Conservation (phyloP, 2,329 filamentous ascomycete genomes). For the Lasiodiplodia sp. region DNA sequence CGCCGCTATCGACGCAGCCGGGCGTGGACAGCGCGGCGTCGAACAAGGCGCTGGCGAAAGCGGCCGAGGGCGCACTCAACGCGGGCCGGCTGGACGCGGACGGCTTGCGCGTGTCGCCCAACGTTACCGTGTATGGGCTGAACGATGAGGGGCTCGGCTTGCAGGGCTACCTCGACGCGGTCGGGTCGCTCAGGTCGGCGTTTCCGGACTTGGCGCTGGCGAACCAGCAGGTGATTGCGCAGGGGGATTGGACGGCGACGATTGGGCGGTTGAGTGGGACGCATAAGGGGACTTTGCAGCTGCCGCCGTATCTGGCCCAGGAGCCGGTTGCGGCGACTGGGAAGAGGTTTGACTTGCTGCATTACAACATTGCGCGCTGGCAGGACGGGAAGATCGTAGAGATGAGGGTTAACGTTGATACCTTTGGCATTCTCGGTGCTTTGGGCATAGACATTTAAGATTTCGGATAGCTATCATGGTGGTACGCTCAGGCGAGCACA, state of each 20-base stretch:
- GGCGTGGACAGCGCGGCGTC: background rate
- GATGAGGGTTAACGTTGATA: background rate
- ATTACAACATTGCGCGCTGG: conserved; percentile 3
- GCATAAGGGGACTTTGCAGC: background rate
- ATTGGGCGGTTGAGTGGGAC: background rate
- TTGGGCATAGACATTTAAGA: background rate
- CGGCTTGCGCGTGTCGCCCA: background rate
- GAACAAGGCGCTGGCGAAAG: background rate
- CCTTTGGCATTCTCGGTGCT: background rate
- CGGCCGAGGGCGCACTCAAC: background rate
- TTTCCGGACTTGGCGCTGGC: background rate
- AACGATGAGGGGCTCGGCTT: background rate
- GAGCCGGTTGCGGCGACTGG: background rate
- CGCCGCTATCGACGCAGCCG: background rate
- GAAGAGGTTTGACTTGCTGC: background rate
- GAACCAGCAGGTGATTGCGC: background rate
- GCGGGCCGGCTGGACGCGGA: background rate
- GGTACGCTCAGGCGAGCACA: conserved; percentile 37
- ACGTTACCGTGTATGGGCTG: background rate
- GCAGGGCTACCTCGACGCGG: background rate
- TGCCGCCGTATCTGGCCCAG: background rate
- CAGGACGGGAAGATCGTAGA: background rate
- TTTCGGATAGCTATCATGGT: too few relatives aligned
- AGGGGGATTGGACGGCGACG: background rate
- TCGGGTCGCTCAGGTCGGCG: background rate